phyloP scores from a whole-genome alignment of 192 early-diverging fungal genomes.

The Entophlyctis luteolus region DNA sequence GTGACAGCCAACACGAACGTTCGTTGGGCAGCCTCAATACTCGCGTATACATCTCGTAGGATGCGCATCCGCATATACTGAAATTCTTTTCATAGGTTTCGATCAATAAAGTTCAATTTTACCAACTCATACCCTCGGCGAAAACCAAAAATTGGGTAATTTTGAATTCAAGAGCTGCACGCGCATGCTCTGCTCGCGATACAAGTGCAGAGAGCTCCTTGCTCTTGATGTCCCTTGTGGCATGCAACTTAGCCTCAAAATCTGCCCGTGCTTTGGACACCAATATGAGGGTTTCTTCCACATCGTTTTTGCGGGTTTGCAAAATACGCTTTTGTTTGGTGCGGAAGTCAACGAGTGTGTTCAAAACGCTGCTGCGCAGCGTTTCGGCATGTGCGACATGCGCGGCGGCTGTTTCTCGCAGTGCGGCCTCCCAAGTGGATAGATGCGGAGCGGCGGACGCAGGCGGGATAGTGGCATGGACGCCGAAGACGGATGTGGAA shows the following conservation, averaged over 20 bases:
- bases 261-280: conserved; percentile 5
- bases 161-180: conserved; percentile 36
- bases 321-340: conserved; percentile 27
- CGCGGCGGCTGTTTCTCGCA: conserved; percentile 18
- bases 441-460: conserved; percentile 1
- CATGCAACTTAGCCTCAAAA: background rate
- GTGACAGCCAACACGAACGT: no score
- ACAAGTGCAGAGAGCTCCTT: background rate
- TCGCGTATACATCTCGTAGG: conserved; percentile 16
- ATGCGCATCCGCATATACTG: conserved; percentile 24
- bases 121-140: no score
- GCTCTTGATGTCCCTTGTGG: background rate
- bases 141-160: conserved; percentile 38
- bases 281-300: conserved; percentile 29
- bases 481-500: no score
- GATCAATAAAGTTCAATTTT: no score
- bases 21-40: conserved; percentile 13
- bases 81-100: no score
- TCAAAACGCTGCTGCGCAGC: conserved; percentile 26
- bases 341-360: conserved; percentile 30
- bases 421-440: background rate
- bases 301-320: conserved; percentile 32
- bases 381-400: conserved; percentile 37
- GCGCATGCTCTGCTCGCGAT: conserved; percentile 31
- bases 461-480: no score